Base-by-base conservation (phyloP, 805 yeast genomes). In the Isabelozyma gotoi region DNA sequence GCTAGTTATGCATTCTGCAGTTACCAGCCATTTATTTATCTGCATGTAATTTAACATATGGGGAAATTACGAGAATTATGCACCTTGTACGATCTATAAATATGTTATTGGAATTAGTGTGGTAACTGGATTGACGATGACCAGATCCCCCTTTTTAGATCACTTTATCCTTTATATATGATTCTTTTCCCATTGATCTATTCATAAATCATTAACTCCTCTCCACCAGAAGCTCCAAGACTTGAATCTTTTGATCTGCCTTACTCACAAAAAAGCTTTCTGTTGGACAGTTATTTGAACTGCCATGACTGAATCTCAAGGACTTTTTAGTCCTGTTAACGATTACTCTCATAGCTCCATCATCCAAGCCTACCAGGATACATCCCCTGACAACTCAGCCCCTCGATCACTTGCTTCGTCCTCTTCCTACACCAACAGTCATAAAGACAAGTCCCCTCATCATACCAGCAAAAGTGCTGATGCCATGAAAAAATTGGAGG, bases 401-500 rank as follows among this genome's bases (percentile, higher is more conserved):
- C 12, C 29, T 24, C 29, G 29, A 2, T 24, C 29, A n/a, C 29
- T 24, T 24, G n/a, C 3, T n/a, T 24, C 29, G 3, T 24, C 29
- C 8, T 24, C 29, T 4, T 24, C 29, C 7, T 24, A 24, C 29
- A 2, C 29, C 5, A 24, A 24, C 12, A 24, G 29, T 3, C 10
- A 10, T 24, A 10, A 24, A 24, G 29, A 24, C n/a, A n/a, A n/a
- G n/a, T n/a, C n/a, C n/a, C n/a, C n/a, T n/a, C n/a, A n/a, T n/a
- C n/a, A n/a, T n/a, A n/a, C n/a, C n/a, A n/a, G n/a, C n/a, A n/a
- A n/a, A 7, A n/a, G 29, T 5, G 29, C 29, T n/a, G 3, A 10
- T 24, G 29, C 29, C 12, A 10, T 24, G 29, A 24, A 34, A 35
- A 33, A 39, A 19, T 42, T 58, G 19, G 65, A 58, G 41, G 59